Evolutionary conservation across 768 basidiomycete species (phyloP), one percentile per base, ranked within the genome.

Genomic region (Lactifluus volemus): DNA sequence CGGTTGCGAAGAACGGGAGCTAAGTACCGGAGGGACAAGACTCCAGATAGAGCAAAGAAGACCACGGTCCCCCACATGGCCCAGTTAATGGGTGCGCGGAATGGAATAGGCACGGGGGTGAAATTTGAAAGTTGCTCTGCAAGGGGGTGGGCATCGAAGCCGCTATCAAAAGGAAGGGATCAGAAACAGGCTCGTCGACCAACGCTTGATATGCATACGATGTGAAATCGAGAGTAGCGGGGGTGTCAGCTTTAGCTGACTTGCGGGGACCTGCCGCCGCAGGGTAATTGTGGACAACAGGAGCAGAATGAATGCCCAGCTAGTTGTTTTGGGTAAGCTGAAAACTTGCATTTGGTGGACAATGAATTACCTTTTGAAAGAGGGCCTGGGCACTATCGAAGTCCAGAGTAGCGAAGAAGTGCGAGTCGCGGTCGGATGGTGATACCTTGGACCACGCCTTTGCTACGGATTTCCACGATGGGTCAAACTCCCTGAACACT

Each of bases 371-470:
- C 78, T 83, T 84, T 75, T 89, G 85, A 76, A 96, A 99, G 48
- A 92, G 79, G 1, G 76, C 72, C 57, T 83, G 78, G 8, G 83
- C 86, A 41, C 89, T 78, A 68, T 89, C 84, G 70, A 97, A 98
- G 73, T 99, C 97, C 34, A 92, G 72, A 12, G 85, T 86, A 9
- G 85, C 97, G 69, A 98, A 99, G 82, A 98, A 95, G 73, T 98
- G 95, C 58, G 78, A 76, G 71, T 91, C 80, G 45, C 86, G 81
- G n/a, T 88, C 74, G 21, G 76, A 77, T 58, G 79, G 67, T 8
- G 88, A 73, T 9, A 81, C 79, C 14, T 77, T 77, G 4, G 80
- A 70, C 94, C 94, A 98, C n/a, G 91, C 84, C 67, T 84, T 84
- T 39, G 90, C 88, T 12, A 96, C 86, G 3, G 84, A 75, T n/a